Evolutionary conservation across 768 basidiomycete genomes (phyloP), one percentile per base, ranked within the genome.

Genomic region (Lactarius akahatsu): DNA sequence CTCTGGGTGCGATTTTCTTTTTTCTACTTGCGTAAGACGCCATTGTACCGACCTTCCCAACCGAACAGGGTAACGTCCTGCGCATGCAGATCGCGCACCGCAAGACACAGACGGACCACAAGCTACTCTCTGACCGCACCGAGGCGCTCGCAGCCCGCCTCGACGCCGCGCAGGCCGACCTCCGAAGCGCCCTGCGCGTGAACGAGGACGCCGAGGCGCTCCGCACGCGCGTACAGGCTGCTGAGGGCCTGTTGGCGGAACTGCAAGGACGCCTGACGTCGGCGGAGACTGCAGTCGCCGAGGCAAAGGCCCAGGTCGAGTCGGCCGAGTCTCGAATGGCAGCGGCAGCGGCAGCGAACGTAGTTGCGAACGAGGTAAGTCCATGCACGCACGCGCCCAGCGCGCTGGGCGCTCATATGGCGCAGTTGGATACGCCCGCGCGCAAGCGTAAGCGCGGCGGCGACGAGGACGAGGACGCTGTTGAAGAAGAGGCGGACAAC

Each of bases 371-470:
- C 9, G 38, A 66, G 60, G 71, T 70, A 45, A 41, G 57, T 58
- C 63, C 61, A 59, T 62, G 55, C 57, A 47, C 43, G 61, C 67
- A 65, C 64, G 61, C 66, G 65, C 67, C 54, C 63, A 62, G 62
- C 63, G 58, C 58, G 59, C 47, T 55, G 26, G 54, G 59, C 11
- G 71, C 72, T 70, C 45, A 72, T 71, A 57, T 69, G 72, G 72
- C 74, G 74, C 63, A 68, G 63, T 34, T 69, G 70, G 75, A 75
- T 18, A 30, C 54, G 18, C 65, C 60, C 16, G 52, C 40, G 30
- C 65, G 61, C 30, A 66, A 66, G 8, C 65, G 65, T 38, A 66
- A 66, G 76, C 87, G 87, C 58, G 80, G 79, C 69, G 80, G 64
- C 8, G 67, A 45, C 20, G 68, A 55, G 15, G 80, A 65, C 8